phyloP scores from a whole-genome alignment of 2,329 filamentous ascomycete species.

The Zalaria obscura region DNA sequence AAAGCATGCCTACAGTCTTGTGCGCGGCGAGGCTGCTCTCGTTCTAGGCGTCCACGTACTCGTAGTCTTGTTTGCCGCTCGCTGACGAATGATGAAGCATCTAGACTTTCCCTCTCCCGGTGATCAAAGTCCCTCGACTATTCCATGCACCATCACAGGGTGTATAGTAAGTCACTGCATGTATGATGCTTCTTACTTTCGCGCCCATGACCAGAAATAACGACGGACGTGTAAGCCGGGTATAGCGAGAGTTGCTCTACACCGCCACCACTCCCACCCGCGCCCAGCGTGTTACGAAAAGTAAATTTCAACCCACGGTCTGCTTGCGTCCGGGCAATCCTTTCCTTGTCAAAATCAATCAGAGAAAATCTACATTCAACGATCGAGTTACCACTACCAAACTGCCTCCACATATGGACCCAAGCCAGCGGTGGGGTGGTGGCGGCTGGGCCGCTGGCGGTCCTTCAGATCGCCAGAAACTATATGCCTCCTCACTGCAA shows the following conservation, averaged over 20 bases:
- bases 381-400: neutral
- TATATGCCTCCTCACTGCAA: slow-evolving; percentile 21
- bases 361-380: neutral
- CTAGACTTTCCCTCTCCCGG: too few species aligned
- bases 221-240: too few species aligned
- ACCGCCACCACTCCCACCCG: too few species aligned
- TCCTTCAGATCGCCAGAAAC: slow-evolving; percentile 17
- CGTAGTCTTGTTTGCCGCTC: neutral
- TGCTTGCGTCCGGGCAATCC: neutral
- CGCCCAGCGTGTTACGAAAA: too few species aligned
- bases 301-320: neutral
- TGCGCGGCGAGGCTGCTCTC: too few species aligned
- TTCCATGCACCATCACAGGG: too few species aligned
- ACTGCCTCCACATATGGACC: neutral
- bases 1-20: too few species aligned
- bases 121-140: too few species aligned
- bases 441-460: slow-evolving; percentile 10
- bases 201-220: too few species aligned
- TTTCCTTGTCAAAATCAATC: neutral
- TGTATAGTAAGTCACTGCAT: too few species aligned
- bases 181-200: too few species aligned
- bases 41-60: neutral
- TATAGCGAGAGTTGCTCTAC: too few species aligned
- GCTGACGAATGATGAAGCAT: neutral
- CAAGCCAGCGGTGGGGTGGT: slow-evolving; percentile 3